Base-by-base conservation (phyloP, 2,329 filamentous ascomycete species). In the Aureobasidium uvarum region DNA sequence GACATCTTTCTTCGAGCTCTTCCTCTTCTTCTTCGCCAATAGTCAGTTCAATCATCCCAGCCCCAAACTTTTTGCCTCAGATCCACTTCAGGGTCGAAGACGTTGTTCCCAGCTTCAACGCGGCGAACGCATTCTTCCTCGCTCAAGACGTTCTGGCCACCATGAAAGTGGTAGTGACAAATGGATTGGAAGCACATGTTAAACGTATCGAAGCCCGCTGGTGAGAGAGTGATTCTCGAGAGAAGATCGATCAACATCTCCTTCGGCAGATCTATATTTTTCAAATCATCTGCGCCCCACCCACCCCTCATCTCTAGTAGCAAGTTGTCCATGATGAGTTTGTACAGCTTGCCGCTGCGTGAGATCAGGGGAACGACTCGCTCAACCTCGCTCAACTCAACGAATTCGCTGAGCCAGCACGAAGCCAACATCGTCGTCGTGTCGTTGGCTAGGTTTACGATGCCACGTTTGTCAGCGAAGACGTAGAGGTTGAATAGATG, bases 381-480 rank as follows among this genome's bases (percentile, higher is more conserved):
- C 7, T 5, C 8, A 5, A 56, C 10, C 7, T 28, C 16, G 52
- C 23, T 6, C 20, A 56, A 5, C 1, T 2, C 4, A 2, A 56
- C 13, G 6, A 0, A 0, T 1, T n/a, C 1, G 7, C 1, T 2
- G 8, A 23, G 2, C 51, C 51, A 54, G 25, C 6, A 5, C 8
- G 33, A 20, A 20, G 20, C 33, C 11, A 39, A 33, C 51, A 54
- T 54, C 1, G 51, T 54, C 5, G 25, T 25, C 1, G 16, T 45
- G n/a, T 58, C 39, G 25, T 58, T 58, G 16, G 25, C 18, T 1
- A 58, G 13, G 8, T 33, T 10, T 1, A 4, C 1, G 39, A 58
- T 45, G 25, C 55, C 55, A 8, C 55, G 55, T 45, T 45, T 58
- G 16, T 58, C 55, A 1, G 55, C 55, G 13, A 58, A 58, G 18